Evolutionary conservation across 2,329 filamentous ascomycete species (phyloP), one percentile per base, ranked within the genome.

Genomic region (Phialemonium atrogriseum): DNA sequence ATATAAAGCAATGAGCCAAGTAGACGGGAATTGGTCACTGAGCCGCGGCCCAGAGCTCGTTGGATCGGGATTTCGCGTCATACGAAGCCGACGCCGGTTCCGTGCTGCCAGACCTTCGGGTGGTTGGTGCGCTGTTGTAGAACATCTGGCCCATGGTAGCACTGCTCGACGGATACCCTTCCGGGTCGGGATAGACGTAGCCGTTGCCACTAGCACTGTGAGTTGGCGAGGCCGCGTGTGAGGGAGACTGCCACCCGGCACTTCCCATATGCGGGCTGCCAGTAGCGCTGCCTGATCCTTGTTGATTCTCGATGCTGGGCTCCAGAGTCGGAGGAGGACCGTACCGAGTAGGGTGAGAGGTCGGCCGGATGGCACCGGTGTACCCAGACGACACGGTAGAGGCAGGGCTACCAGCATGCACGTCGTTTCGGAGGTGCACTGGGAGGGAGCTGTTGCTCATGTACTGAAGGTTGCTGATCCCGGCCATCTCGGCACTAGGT

Each of bases 301-400:
- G 79, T 42, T 81, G 78, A 37, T 84, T 80, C 52, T 89, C 85
- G 39, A 85, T 72, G 54, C 76, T 88, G 16, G 88, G 86, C 61
- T 95, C 89, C 31, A 95, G 68, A 11, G 84, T 87, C 29, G 83
- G 78, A 2, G 85, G 84, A 15, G 84, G 85, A n/a, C 80, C 83
- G 55, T 89, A 94, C 38, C 72, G 71, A 10, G 66, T 79, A 0
- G 89, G 88, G 56, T 95, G 88, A 23, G 88, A 95, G 0, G 89
- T 95, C 45, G 89, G 76, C 27, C 75, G 68, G 50, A 74, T 68
- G 35, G 57, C 60, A 33, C 60, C 66, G 40, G 59, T 68, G 59
- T 76, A 75, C 42, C 70, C 69, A 40, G 71, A 68, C 4, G 77
- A 74, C 10, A 73, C 73, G 10, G 83, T 80, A 8, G 80, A 77